Conservation (phyloP, 495 filamentous ascomycete species). For the Penicillium mononematosum region DNA sequence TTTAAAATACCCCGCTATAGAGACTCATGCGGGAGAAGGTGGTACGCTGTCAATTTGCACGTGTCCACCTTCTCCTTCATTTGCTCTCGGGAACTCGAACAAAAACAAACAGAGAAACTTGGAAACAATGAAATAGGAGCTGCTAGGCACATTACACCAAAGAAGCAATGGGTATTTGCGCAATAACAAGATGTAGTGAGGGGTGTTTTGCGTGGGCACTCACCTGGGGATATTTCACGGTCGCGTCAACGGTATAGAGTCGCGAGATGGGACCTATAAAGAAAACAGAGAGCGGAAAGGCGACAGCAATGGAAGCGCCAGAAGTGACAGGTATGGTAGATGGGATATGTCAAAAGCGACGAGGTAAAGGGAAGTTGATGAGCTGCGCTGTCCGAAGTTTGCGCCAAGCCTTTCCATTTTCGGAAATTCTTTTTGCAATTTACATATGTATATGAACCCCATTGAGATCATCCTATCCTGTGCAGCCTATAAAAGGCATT, state of each 20-base stretch:
- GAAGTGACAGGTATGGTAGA: not conserved
- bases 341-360: constrained; percentile 5
- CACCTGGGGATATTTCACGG: constrained; percentile 16
- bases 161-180: not conserved
- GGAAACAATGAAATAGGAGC: not conserved
- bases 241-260: not conserved
- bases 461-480: too few species aligned
- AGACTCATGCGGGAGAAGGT: not conserved
- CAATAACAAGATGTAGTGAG: constrained; percentile 11
- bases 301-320: not conserved
- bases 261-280: not conserved
- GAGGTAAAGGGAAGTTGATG: constrained; percentile 6
- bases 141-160: constrained; percentile 14
- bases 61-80: constrained; percentile 7
- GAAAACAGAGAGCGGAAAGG: not conserved
- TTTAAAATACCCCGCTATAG: not conserved
- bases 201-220: constrained; percentile 21
- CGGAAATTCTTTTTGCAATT: constrained; percentile 19
- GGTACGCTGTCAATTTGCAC: constrained; percentile 7
- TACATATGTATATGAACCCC: not conserved
- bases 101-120: not conserved
- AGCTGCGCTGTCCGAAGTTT: constrained; percentile 26
- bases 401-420: constrained; percentile 32
- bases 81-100: not conserved
- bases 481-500: too few species aligned